Conservation (phyloP, 148 eudicot genomes). For the Fagopyrum esculentum region DNA sequence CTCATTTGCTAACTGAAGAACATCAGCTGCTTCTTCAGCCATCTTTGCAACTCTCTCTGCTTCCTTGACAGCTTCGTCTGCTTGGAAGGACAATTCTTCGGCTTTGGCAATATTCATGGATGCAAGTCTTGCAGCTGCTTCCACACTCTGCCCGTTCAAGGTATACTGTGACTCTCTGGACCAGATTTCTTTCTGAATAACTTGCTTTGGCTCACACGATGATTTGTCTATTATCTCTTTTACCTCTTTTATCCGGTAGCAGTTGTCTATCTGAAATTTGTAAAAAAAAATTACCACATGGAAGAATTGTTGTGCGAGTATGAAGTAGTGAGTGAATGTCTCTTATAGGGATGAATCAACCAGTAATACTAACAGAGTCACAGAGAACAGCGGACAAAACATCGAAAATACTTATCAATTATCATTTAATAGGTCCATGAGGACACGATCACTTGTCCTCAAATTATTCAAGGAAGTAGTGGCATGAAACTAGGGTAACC, state of each 20-base stretch:
- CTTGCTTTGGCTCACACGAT: too few species aligned
- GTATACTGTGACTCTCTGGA: slow-evolving; percentile 10
- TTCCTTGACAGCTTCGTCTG: slow-evolving; percentile 72
- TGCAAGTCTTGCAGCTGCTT: slow-evolving; percentile 55
- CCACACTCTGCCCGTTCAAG: slow-evolving; percentile 9
- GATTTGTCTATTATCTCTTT: neutral
- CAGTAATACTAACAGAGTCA: too few species aligned
- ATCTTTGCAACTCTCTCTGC: slow-evolving; percentile 57
- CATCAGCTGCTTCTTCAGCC: slow-evolving; percentile 61
- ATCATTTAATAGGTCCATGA: too few species aligned
- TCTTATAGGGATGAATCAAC: too few species aligned
- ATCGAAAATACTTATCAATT: too few species aligned
- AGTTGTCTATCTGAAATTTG: slow-evolving; percentile 49
- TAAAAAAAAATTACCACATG: neutral
- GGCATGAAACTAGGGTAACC: too few species aligned
- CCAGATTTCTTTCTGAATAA: too few species aligned
- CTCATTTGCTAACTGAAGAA: slow-evolving; percentile 51
- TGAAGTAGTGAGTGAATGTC: too few species aligned
- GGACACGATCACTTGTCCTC: too few species aligned
- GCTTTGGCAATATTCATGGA: slow-evolving; percentile 74
- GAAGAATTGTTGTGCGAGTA: too few species aligned
- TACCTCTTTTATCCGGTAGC: slow-evolving; percentile 39
- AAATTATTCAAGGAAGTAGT: too few species aligned
- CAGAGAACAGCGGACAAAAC: too few species aligned
- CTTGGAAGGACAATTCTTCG: slow-evolving; percentile 51